phyloP scores from a whole-genome alignment of 495 filamentous ascomycete genomes.

The Penicillium daleae region DNA sequence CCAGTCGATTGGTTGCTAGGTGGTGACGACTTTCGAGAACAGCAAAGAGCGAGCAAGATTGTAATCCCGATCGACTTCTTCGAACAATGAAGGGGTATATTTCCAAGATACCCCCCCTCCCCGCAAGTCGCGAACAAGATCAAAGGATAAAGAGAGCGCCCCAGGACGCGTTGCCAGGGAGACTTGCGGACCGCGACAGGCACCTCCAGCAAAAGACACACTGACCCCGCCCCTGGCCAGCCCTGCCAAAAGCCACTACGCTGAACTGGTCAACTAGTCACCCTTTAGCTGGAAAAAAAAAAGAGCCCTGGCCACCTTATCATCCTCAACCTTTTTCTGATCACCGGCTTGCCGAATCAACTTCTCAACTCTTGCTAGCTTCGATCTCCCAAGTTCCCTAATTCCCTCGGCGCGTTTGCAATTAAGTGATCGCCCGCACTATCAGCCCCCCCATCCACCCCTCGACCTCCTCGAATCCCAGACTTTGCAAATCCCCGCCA shows the following conservation, averaged over 20 bases:
- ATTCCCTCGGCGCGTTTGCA: background rate
- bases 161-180: background rate
- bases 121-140: background rate
- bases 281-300: conserved; percentile 2
- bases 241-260: background rate
- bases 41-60: background rate
- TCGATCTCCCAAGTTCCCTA: conserved; percentile 2
- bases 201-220: too few relatives aligned
- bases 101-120: background rate
- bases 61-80: too few relatives aligned
- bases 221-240: background rate
- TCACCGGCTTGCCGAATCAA: too few relatives aligned
- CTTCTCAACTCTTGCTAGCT: background rate
- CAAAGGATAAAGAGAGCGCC: background rate
- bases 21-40: background rate
- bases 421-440: conserved; percentile 18
- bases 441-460: conserved; percentile 4
- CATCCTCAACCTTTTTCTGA: background rate
- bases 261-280: background rate
- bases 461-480: conserved; percentile 1
- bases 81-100: background rate
- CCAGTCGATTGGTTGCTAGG: background rate
- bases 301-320: background rate
- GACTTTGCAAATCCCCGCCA: conserved; percentile 21
- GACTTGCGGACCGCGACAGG: background rate